Conservation (phyloP, 2,329 filamentous ascomycete genomes). For the Escovopsis weberi region DNA sequence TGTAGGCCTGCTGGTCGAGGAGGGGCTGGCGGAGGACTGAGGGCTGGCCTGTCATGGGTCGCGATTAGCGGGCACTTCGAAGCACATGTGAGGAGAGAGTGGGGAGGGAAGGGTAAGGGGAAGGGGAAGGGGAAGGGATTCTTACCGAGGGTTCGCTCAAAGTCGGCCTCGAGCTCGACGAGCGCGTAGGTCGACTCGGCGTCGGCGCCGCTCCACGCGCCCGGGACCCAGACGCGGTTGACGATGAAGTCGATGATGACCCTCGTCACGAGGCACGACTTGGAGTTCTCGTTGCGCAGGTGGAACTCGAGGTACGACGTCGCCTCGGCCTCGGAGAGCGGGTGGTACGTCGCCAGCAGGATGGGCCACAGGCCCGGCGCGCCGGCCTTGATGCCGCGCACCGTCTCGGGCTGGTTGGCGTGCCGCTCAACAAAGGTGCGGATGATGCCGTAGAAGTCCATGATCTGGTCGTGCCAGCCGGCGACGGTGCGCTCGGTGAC, state of each 20-base stretch:
- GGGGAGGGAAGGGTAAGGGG: too few species aligned
- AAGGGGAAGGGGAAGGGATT: neutral
- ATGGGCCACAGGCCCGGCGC: conserved; percentile 21
- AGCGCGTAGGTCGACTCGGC: conserved; percentile 19
- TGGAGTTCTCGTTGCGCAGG: conserved; percentile 23
- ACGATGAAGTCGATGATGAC: conserved; percentile 28
- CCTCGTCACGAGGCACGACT: conserved; percentile 28
- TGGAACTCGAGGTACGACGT: conserved; percentile 27
- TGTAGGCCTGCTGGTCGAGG: conserved; percentile 21
- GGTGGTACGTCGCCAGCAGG: conserved; percentile 22
- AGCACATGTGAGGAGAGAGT: neutral
- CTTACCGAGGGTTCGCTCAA: conserved; percentile 21
- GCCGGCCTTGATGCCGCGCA: conserved; percentile 14
- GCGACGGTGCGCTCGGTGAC: conserved; percentile 20
- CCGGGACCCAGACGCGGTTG: conserved; percentile 25
- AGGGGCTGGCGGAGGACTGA: conserved; percentile 23
- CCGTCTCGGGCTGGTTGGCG: conserved; percentile 17
- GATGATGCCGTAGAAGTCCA: conserved; percentile 22
- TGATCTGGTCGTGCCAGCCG: conserved; percentile 22
- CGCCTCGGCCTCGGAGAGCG: conserved; percentile 23
- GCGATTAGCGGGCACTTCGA: neutral
- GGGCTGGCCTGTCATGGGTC: conserved; percentile 16
- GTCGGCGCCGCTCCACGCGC: conserved; percentile 25
- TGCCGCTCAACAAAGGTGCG: conserved; percentile 22
- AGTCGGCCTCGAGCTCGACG: conserved; percentile 21